Percentiles rank a stretch among this genome's conserved stretches.
Evolutionary conservation across 2,329 filamentous ascomycete species (phyloP).

Genomic region (Scedosporium aurantiacum): DNA sequence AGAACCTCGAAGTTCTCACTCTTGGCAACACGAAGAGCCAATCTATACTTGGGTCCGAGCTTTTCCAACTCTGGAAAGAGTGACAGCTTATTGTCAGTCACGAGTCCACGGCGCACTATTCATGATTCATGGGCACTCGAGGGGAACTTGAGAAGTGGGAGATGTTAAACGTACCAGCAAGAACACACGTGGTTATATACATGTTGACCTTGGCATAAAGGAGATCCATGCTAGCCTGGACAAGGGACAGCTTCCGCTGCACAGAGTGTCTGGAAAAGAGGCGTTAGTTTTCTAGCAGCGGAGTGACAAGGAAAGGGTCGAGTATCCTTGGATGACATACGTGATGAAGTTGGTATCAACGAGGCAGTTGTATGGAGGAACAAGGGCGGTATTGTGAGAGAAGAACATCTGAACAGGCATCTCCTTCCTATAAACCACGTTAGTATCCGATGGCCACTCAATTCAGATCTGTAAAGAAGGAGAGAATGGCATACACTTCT

Average conservation of each 20-base stretch:
- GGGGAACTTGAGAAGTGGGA: neutral
- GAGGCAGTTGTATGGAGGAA: slow-evolving; percentile 70
- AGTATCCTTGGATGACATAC: neutral
- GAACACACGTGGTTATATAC: slow-evolving; percentile 67
- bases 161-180: slow-evolving; percentile 33
- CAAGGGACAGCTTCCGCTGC: slow-evolving; percentile 76
- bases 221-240: slow-evolving; percentile 86
- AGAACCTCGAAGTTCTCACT: slow-evolving; percentile 83
- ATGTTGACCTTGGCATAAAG: slow-evolving; percentile 86
- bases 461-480: slow-evolving; percentile 5
- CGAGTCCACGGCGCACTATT: neutral
- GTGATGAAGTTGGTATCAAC: slow-evolving; percentile 79
- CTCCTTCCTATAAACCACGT: slow-evolving; percentile 45
- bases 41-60: slow-evolving; percentile 75
- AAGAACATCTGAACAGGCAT: slow-evolving; percentile 80
- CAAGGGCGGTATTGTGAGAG: slow-evolving; percentile 74
- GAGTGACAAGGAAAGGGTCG: neutral
- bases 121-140: too few species aligned
- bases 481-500: slow-evolving; percentile 42
- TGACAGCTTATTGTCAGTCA: neutral
- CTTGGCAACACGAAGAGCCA: slow-evolving; percentile 74
- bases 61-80: slow-evolving; percentile 61
- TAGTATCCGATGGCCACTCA: neutral
- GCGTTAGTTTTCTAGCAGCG: neutral
- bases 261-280: slow-evolving; percentile 59